Conservation (phyloP, 2,329 filamentous ascomycete species). For the Aspergillus nomiae region DNA sequence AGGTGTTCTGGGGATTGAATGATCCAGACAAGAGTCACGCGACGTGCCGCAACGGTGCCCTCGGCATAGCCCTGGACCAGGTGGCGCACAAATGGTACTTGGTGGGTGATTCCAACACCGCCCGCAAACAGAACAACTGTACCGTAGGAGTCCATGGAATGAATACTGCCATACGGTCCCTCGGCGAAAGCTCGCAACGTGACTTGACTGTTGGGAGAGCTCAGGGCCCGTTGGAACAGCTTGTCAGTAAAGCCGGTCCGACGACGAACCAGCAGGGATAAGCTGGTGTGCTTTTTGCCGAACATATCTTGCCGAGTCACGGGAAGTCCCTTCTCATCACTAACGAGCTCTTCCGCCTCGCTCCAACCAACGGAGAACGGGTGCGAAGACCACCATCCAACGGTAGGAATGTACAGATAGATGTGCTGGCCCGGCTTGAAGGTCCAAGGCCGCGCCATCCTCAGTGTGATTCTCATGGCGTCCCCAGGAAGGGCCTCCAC, state of each 20-base stretch:
- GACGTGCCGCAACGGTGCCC: slow-evolving; percentile 75
- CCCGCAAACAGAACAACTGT: slow-evolving; percentile 89
- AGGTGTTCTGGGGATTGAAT: slow-evolving; percentile 86
- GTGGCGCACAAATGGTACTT: slow-evolving; percentile 83
- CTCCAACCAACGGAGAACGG: slow-evolving; percentile 80
- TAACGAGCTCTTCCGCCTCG: slow-evolving; percentile 55
- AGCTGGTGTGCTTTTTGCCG: slow-evolving; percentile 54
- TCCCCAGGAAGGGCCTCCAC: slow-evolving; percentile 71
- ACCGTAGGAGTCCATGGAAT: slow-evolving; percentile 88
- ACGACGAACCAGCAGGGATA: slow-evolving; percentile 84
- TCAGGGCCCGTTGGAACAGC: slow-evolving; percentile 70
- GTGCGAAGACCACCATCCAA: slow-evolving; percentile 72
- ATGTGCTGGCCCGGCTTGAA: slow-evolving; percentile 72
- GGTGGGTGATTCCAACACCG: slow-evolving; percentile 93
- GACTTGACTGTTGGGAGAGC: slow-evolving; percentile 56
- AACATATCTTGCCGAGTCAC: slow-evolving; percentile 56
- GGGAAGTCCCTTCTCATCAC: slow-evolving; percentile 43
- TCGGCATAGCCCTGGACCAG: slow-evolving; percentile 69
- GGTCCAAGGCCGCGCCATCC: slow-evolving; percentile 66
- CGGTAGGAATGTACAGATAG: slow-evolving; percentile 69
- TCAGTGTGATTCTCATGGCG: slow-evolving; percentile 68
- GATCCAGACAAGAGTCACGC: slow-evolving; percentile 86
- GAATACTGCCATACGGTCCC: slow-evolving; percentile 83
- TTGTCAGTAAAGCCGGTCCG: slow-evolving; percentile 85
- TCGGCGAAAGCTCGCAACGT: slow-evolving; percentile 75